phyloP scores from a whole-genome alignment of 345 rosid genomes.

The Hibiscus mutabilis region DNA sequence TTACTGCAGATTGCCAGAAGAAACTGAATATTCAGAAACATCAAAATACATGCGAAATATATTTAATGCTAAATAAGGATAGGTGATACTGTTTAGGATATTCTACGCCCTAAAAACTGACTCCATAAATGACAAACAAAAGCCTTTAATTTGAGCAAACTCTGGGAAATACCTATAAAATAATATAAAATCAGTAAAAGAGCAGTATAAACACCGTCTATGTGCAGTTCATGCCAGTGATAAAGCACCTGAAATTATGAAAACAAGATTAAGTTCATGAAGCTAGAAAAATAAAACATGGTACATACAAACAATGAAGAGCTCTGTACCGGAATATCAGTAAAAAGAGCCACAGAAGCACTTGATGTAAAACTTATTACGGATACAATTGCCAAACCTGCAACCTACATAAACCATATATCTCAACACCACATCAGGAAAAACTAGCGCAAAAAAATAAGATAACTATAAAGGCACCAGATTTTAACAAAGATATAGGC shows the following conservation, averaged over 20 bases:
- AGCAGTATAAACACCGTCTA: conserved; percentile 26
- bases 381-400: conserved; percentile 52
- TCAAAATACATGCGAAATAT: background rate
- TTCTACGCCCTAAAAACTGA: background rate
- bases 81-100: background rate
- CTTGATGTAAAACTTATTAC: conserved; percentile 51
- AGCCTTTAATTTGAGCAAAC: background rate
- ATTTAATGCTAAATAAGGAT: background rate
- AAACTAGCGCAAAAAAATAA: background rate
- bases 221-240: conserved; percentile 29
- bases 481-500: background rate
- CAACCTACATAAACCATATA: conserved; percentile 36
- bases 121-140: conserved; percentile 2
- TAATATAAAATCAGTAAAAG: conserved; percentile 41
- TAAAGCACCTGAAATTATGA: conserved; percentile 42
- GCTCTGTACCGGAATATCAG: conserved; percentile 47
- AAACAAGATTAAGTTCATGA: background rate
- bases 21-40: background rate
- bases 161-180: conserved; percentile 56
- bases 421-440: background rate
- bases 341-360: conserved; percentile 38
- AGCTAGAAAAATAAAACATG: conserved; percentile 5
- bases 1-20: background rate
- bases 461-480: background rate
- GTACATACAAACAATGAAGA: background rate